Evolutionary conservation across 2,329 filamentous ascomycete genomes (phyloP).

Genomic region (Penicillium sp.): DNA sequence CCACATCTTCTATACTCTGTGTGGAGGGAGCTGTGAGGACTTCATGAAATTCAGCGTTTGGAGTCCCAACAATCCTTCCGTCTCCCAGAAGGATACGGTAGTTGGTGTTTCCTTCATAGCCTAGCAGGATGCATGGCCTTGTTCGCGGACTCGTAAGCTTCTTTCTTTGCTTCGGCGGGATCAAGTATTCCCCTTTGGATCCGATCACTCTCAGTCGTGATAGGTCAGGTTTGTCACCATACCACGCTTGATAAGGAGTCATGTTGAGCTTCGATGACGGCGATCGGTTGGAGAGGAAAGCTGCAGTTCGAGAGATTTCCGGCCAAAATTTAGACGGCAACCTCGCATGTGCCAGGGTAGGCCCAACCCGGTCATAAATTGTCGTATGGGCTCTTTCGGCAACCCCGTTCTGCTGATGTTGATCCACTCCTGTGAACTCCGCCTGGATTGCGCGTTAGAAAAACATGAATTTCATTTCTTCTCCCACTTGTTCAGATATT

Average conservation of each 20-base stretch:
- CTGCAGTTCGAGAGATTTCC: conserved; percentile 2
- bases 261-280: conserved; percentile 7
- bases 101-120: conserved; percentile 6
- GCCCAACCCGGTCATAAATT: too few relatives aligned
- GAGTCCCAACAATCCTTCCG: conserved; percentile 3
- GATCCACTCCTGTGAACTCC: too few relatives aligned
- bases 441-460: too few relatives aligned
- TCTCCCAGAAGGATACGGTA: conserved; percentile 6
- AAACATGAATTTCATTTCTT: too few relatives aligned
- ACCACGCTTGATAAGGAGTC: conserved; percentile 6
- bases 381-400: too few relatives aligned
- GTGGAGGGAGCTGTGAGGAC: too few relatives aligned
- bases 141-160: conserved; percentile 3
- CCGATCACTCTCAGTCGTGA: conserved; percentile 2
- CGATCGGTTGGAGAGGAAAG: conserved; percentile 6
- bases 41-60: conserved; percentile 7
- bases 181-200: conserved; percentile 5
- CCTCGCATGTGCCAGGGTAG: too few relatives aligned
- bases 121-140: conserved; percentile 4
- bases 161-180: conserved; percentile 1
- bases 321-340: conserved; percentile 9
- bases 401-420: too few relatives aligned
- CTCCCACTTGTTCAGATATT: too few relatives aligned
- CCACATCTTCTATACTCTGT: too few relatives aligned
- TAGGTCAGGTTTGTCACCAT: conserved; percentile 3